Percentiles rank a stretch among this genome's conserved stretches.
Conservation (phyloP, 192 early-diverging fungal species). For the Jimgerdemannia lactiflua region DNA sequence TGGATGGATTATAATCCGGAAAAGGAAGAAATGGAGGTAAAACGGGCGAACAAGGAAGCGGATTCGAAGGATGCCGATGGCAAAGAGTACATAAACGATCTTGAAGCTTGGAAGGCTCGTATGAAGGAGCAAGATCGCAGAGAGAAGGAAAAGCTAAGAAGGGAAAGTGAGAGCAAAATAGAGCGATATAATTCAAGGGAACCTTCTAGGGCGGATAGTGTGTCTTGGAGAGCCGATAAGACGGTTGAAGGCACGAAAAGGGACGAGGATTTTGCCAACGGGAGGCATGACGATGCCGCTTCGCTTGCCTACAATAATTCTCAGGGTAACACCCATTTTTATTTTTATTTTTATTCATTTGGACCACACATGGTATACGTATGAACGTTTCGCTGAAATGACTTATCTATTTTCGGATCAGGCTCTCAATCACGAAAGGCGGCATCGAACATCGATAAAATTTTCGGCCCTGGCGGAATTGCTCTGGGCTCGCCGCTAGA, state of each 20-base stretch:
- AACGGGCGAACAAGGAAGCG: conserved; percentile 14
- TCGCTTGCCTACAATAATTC: background rate
- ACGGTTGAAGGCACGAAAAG: background rate
- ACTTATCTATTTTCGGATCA: conserved; percentile 3
- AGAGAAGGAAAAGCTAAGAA: conserved; percentile 21
- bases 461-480: conserved; percentile 41
- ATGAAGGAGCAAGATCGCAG: conserved; percentile 55
- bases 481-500: conserved; percentile 30
- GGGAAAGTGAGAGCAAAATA: conserved; percentile 21
- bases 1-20: conserved; percentile 65
- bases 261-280: background rate
- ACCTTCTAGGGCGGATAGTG: conserved; percentile 43
- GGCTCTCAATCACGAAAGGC: conserved; percentile 17
- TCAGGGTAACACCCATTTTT: conserved; percentile 1
- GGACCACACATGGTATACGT: too few species aligned
- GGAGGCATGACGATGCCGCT: background rate
- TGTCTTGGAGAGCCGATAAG: conserved; percentile 39
- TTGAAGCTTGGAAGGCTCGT: conserved; percentile 56
- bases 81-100: conserved; percentile 42
- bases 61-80: conserved; percentile 26
- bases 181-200: conserved; percentile 22
- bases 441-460: conserved; percentile 36
- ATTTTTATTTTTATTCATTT: background rate
- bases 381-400: background rate
- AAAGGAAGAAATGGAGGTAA: conserved; percentile 19